Percentiles rank a stretch among this genome's conserved stretches.
Conservation (phyloP, 768 basidiomycete species). For the Galerina marginata region DNA sequence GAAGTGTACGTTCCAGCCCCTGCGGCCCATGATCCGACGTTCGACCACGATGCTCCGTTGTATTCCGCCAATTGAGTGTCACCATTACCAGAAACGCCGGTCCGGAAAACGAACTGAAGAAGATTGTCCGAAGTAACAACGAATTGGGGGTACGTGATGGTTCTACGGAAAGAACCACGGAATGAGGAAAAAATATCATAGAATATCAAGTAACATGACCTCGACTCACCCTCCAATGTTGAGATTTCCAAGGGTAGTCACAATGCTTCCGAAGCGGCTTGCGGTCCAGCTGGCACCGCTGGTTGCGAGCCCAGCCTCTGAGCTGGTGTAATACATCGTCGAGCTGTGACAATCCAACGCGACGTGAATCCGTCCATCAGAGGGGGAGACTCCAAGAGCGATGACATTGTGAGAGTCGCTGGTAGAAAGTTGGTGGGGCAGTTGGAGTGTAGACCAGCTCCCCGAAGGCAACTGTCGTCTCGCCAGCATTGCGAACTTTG, state of each 20-base stretch:
- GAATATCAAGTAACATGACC: background rate
- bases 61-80: slow-evolving; percentile 54
- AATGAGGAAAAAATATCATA: slow-evolving; percentile 1
- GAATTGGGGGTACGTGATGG: slow-evolving; percentile 53
- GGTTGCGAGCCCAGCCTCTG: slow-evolving; percentile 44
- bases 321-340: slow-evolving; percentile 47
- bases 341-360: slow-evolving; percentile 54
- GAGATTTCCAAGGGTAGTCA: slow-evolving; percentile 44
- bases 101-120: slow-evolving; percentile 53
- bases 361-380: slow-evolving; percentile 51
- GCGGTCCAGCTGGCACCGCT: slow-evolving; percentile 49
- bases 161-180: slow-evolving; percentile 26
- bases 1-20: slow-evolving; percentile 49
- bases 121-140: slow-evolving; percentile 51
- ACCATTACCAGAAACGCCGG: slow-evolving; percentile 52
- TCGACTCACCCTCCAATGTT: slow-evolving; percentile 46
- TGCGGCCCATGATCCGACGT: slow-evolving; percentile 53
- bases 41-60: slow-evolving; percentile 44
- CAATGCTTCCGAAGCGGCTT: slow-evolving; percentile 46
- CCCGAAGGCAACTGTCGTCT: slow-evolving; percentile 46
- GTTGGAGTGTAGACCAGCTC: slow-evolving; percentile 45
- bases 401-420: slow-evolving; percentile 52
- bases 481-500: slow-evolving; percentile 43
- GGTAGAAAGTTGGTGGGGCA: slow-evolving; percentile 46
- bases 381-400: slow-evolving; percentile 47